Evolutionary conservation across 345 rosid species (phyloP).

Genomic region (Populus ilicifolia): DNA sequence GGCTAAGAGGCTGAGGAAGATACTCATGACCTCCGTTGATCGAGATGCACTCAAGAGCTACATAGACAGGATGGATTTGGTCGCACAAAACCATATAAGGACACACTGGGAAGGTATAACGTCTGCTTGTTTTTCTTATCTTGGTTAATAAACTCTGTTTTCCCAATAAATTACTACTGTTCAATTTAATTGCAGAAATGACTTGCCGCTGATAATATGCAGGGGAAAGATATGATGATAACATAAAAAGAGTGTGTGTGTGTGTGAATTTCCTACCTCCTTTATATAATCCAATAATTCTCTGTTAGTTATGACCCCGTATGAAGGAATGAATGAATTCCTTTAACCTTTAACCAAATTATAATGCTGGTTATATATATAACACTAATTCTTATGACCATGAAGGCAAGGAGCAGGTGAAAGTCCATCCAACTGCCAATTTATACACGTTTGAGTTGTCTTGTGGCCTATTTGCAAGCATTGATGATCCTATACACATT

Average conservation of each 20-base stretch:
- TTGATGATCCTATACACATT: slow-evolving; percentile 16
- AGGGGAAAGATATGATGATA: no score
- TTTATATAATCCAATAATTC: no score
- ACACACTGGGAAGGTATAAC: slow-evolving; percentile 21
- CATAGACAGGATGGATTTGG: slow-evolving; percentile 7
- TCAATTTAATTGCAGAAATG: background rate
- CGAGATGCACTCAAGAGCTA: slow-evolving; percentile 1
- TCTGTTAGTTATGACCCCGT: no score
- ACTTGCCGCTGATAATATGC: background rate
- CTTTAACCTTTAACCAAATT: no score
- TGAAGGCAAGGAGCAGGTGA: slow-evolving; percentile 24
- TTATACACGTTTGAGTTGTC: slow-evolving; percentile 28
- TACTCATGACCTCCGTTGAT: background rate
- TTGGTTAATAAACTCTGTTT: background rate
- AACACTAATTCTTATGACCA: background rate
- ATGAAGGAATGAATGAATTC: no score
- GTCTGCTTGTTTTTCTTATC: background rate
- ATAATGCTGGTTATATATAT: background rate
- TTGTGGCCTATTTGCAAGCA: slow-evolving; percentile 25
- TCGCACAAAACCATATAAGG: slow-evolving; percentile 4
- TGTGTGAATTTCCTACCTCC: no score
- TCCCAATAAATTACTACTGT: background rate
- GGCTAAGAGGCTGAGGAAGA: slow-evolving; percentile 16
- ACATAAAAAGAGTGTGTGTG: no score
- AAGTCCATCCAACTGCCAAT: slow-evolving; percentile 13